Conservation (phyloP, 179 eudicot species). For the Silene coronaria region DNA sequence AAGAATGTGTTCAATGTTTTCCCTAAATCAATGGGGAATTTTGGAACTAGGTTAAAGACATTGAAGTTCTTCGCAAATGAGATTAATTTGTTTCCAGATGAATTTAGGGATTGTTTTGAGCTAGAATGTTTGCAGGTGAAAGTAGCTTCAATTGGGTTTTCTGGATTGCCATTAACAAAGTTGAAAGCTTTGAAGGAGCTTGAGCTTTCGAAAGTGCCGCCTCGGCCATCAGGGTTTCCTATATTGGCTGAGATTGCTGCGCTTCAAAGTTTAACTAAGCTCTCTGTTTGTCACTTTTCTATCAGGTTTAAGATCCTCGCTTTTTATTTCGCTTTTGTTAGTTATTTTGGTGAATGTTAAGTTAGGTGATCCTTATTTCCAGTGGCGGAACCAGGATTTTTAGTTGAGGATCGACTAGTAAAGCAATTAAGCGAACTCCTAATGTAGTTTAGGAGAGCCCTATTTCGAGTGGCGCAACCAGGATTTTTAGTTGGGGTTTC, state of each 20-base stretch:
- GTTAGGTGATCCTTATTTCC: neutral
- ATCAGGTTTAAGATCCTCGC: conserved; percentile 43
- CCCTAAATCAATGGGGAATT: conserved; percentile 49
- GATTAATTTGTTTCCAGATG: conserved; percentile 64
- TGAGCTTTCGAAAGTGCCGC: conserved; percentile 62
- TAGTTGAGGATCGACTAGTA: no score
- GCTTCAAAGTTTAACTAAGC: conserved; percentile 59
- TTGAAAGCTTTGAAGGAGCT: conserved; percentile 70
- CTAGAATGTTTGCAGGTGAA: conserved; percentile 68
- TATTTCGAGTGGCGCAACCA: neutral
- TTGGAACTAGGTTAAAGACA: conserved; percentile 48
- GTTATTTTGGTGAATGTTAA: no score
- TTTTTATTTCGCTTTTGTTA: neutral
- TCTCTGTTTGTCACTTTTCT: conserved; percentile 80
- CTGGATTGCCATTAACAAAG: conserved; percentile 51
- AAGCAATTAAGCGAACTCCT: no score
- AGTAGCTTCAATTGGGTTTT: conserved; percentile 48
- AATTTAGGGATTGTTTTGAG: conserved; percentile 51
- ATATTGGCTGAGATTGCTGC: conserved; percentile 60
- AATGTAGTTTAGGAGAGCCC: no score
- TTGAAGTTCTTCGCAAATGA: conserved; percentile 76
- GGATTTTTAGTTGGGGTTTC: neutral
- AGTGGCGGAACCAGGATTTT: neutral
- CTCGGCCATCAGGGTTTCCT: conserved; percentile 51
- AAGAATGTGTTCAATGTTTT: conserved; percentile 68